These are phyloP conservation scores for Knoxia roxburghii DNA, from an alignment of 257 asterid genomes.

Conservation along the genomic window DNA sequence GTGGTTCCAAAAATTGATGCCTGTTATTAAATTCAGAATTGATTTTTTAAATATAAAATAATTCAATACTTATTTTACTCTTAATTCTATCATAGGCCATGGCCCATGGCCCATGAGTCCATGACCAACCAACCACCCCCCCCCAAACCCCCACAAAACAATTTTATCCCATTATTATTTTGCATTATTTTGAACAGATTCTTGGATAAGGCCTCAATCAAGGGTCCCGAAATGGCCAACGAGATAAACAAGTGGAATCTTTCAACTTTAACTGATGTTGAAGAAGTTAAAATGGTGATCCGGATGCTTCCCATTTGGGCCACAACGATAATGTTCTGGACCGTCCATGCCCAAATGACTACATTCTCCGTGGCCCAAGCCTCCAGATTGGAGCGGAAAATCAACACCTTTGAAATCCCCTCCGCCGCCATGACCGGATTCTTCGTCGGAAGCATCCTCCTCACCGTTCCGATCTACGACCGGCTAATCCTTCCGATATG, in stretches of 20 bases:
- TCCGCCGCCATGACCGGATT: conserved; percentile 64
- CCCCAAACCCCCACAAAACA: no score
- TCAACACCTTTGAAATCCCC: conserved; percentile 55
- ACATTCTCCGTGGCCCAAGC: conserved; percentile 91
- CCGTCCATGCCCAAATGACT: conserved; percentile 76
- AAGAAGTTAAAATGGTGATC: conserved; percentile 68
- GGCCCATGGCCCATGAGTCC: no score
- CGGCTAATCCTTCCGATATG: conserved; percentile 39
- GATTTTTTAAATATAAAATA: no score
- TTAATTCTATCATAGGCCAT: no score
- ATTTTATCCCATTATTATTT: no score
- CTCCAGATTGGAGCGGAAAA: conserved; percentile 60
- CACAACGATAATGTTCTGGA: conserved; percentile 79
- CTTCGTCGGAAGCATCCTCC: conserved; percentile 59
- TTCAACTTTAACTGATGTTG: conserved; percentile 73
- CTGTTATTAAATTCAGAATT: no score
- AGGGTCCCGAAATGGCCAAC: conserved; percentile 22
- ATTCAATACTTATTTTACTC: no score
- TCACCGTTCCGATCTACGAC: conserved; percentile 64
- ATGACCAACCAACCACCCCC: no score
- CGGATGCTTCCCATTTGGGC: conserved; percentile 91
- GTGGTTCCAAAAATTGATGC: no score
- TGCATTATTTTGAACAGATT: conserved; percentile 18
- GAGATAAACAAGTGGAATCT: conserved; percentile 46
- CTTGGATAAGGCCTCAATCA: conserved; percentile 86